Evolutionary conservation across 306 rosid genomes (phyloP), one percentile per base, ranked within the genome.

Genomic region (Lathyrus aphaca): DNA sequence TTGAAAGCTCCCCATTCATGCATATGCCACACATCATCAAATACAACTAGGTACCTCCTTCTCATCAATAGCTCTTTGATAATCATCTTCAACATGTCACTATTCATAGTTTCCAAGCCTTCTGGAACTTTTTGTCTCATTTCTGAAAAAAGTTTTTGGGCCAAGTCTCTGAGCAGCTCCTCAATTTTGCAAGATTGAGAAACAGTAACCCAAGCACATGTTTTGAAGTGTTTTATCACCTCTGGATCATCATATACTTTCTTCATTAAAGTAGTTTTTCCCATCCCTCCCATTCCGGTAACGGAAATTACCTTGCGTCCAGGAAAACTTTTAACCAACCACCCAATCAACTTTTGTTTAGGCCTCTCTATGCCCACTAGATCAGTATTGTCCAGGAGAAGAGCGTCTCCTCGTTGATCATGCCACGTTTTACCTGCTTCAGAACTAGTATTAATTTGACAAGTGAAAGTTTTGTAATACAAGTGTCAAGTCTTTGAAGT

Each of bases 231-330:
- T 32, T 57, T 81, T 64, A 66, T 81, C 23, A 87, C 86, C 42
- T 50, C 66, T 17, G 73, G 69, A 75, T 83, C 88, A 74, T 85
- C 83, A n/a, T 74, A 87, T 21, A 81, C 89, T 69, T 81, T 70
- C 69, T 83, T 77, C 27, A 74, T 86, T 69, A 87, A 49, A 6
- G 89, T 84, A 13, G 87, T 87, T 56, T 87, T 87, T 29, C 92
- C 92, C 82, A 82, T 27, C 50, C 92, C 87, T 5, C 89, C 92
- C 86, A 82, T 87, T 14, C 87, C 92, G 5, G 82, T 77, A n/a
- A 84, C 86, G 8, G 81, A 78, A 19, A 82, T 74, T 18, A 80
- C 86, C 45, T 70, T 63, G 23, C 75, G 74, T 32, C 60, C 45
- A 0, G 74, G 49, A 10, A 68, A 54, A n/a, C 53, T 59, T 15